These are phyloP conservation scores for Diaporthe sp. DNA, from an alignment of 2,329 filamentous ascomycete genomes.

Conservation along the genomic window DNA sequence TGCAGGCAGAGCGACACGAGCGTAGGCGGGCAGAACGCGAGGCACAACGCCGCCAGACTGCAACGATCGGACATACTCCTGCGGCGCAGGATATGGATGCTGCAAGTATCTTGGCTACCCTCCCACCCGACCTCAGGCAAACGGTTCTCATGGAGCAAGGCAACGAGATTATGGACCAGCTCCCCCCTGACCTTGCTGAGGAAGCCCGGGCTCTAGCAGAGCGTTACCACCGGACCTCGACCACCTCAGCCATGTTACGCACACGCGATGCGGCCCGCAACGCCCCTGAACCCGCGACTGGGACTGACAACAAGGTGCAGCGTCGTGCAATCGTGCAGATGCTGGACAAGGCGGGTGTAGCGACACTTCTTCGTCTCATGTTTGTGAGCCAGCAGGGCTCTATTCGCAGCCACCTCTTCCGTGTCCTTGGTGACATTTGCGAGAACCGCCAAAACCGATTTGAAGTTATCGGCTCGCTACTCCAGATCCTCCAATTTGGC, in stretches of 20 bases:
- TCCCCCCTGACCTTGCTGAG: conserved; percentile 86
- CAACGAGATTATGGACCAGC: conserved; percentile 83
- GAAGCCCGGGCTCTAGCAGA: conserved; percentile 80
- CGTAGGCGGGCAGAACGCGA: conserved; percentile 89
- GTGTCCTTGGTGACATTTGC: conserved; percentile 90
- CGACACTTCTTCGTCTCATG: conserved; percentile 97
- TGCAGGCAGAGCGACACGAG: conserved; percentile 90
- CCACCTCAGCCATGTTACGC: conserved; percentile 44
- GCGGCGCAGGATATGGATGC: conserved; percentile 81
- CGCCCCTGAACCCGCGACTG: conserved; percentile 41
- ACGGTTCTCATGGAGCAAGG: conserved; percentile 93
- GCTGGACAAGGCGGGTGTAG: conserved; percentile 94
- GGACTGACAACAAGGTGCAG: conserved; percentile 69
- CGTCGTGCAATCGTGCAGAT: conserved; percentile 91
- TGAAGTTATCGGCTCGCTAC: conserved; percentile 90
- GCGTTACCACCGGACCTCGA: conserved; percentile 43
- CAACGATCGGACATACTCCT: conserved; percentile 63
- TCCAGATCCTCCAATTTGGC: conserved; percentile 95
- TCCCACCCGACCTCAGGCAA: conserved; percentile 85
- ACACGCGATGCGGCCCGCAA: conserved; percentile 40
- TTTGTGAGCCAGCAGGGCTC: conserved; percentile 94
- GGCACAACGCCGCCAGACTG: conserved; percentile 76
- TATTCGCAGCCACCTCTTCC: conserved; percentile 84
- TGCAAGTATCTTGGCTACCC: conserved; percentile 90
- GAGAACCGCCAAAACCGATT: conserved; percentile 96